Percentiles rank a stretch among this genome's conserved stretches.
Evolutionary conservation across 2,329 filamentous ascomycete genomes (phyloP).

Genomic region (Aureobasidium sp.): DNA sequence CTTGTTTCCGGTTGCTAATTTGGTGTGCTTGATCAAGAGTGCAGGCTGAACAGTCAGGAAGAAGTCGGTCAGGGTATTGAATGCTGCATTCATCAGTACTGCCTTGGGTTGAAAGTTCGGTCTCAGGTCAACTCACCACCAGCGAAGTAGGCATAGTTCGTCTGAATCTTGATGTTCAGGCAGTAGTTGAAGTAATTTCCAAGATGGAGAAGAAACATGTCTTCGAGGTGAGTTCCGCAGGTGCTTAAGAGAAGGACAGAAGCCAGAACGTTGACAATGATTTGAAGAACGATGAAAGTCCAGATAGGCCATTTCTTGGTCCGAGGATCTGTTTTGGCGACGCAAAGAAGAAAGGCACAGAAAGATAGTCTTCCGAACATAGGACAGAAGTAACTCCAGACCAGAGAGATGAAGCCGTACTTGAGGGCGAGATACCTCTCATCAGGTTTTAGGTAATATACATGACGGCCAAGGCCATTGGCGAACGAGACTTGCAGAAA

Average conservation of each 20-base stretch:
- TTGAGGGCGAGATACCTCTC: constrained; percentile 15
- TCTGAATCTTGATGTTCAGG: constrained; percentile 17
- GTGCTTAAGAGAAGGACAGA: constrained; percentile 19
- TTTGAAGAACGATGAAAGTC: constrained; percentile 19
- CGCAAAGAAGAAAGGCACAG: constrained; percentile 21
- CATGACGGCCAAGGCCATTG: constrained; percentile 21
- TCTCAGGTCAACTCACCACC: constrained; percentile 14
- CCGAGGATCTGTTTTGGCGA: constrained; percentile 19
- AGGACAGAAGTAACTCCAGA: constrained; percentile 19
- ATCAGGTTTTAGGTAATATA: constrained; percentile 16
- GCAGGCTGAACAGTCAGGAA: constrained; percentile 23
- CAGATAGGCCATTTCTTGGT: constrained; percentile 22
- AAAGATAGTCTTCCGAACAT: constrained; percentile 22
- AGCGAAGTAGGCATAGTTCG: constrained; percentile 15
- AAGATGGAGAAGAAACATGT: constrained; percentile 13
- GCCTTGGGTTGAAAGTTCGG: background rate
- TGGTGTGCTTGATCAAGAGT: constrained; percentile 21
- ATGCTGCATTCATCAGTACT: constrained; percentile 14
- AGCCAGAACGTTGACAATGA: constrained; percentile 19
- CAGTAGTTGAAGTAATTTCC: constrained; percentile 14
- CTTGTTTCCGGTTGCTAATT: constrained; percentile 18
- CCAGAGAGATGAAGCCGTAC: constrained; percentile 18
- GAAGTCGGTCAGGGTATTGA: constrained; percentile 23
- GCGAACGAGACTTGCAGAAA: constrained; percentile 16
- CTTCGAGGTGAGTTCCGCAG: constrained; percentile 20